Conservation (phyloP, 108 stramenopile genomes). For the Cyclostephanos tholiformis region DNA sequence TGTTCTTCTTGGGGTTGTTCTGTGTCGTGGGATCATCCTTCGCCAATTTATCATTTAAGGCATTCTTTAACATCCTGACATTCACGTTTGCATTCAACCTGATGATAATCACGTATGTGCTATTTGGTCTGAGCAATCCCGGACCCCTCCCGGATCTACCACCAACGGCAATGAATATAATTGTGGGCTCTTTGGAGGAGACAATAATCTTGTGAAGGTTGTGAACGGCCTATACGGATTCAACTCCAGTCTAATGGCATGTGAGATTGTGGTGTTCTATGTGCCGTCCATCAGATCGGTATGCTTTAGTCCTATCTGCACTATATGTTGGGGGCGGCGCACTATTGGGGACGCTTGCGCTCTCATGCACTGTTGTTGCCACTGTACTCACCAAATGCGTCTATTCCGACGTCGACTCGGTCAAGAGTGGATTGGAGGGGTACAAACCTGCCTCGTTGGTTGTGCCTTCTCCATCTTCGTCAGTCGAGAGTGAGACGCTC, state of each 20-base stretch:
- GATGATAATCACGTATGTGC: conserved; percentile 1
- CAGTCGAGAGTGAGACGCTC: not conserved
- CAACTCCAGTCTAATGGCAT: not conserved
- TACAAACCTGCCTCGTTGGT: conserved; percentile 1
- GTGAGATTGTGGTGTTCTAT: not conserved
- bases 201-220: not conserved
- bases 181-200: not conserved
- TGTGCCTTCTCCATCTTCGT: not conserved
- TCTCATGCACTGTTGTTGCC: not conserved
- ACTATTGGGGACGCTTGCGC: not conserved
- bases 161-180: not conserved
- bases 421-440: not conserved
- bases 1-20: not conserved
- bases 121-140: not conserved
- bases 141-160: not conserved
- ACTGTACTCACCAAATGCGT: not conserved
- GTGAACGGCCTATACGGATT: not conserved
- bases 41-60: not conserved
- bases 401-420: not conserved
- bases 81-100: conserved; percentile 1
- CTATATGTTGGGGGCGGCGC: conserved; percentile 1
- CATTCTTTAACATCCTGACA: not conserved
- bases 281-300: conserved; percentile 1
- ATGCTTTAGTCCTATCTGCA: not conserved
- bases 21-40: not conserved